A percentile compares a stretch with the other conserved stretches of the same genome.
Evolutionary conservation across 495 filamentous ascomycete genomes (phyloP).

Genomic region (Thermothielavioides terrestris): DNA sequence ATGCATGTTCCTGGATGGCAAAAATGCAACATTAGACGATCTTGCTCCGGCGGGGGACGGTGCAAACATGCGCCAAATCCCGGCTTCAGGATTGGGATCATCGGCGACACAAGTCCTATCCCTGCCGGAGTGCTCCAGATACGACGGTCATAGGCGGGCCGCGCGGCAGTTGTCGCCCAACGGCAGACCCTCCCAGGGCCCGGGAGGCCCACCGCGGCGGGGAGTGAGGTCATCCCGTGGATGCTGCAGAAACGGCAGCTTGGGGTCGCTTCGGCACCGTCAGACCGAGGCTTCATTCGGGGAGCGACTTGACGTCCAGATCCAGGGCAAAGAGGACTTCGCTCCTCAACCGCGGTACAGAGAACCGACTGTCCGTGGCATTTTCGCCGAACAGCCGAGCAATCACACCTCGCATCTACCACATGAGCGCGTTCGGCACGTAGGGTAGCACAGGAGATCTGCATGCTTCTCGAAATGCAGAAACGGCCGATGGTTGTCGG

Average conservation of each 20-base stretch:
- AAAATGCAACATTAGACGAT: slow-evolving; percentile 2
- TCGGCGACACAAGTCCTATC: not conserved
- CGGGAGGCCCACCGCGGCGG: not conserved
- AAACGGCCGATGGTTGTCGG: not conserved
- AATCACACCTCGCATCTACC: no score
- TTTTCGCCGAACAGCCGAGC: no score
- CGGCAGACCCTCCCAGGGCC: not conserved
- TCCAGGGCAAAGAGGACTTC: no score
- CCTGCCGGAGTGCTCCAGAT: not conserved
- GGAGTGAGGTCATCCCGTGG: slow-evolving; percentile 8
- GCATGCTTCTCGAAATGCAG: not conserved
- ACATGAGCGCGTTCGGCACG: no score
- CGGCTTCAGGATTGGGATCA: slow-evolving; percentile 4
- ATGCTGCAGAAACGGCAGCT: not conserved
- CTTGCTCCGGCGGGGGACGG: not conserved
- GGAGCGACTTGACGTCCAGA: no score
- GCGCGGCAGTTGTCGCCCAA: not conserved
- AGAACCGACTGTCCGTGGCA: no score
- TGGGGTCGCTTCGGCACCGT: slow-evolving; percentile 1
- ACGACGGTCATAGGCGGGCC: not conserved
- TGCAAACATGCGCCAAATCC: slow-evolving; percentile 5
- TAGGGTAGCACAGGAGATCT: not conserved
- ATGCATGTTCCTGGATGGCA: slow-evolving; percentile 6
- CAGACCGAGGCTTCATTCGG: not conserved
- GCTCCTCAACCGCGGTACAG: no score